phyloP scores from a whole-genome alignment of 768 basidiomycete genomes.

The Pleurotus pulmonarius region DNA sequence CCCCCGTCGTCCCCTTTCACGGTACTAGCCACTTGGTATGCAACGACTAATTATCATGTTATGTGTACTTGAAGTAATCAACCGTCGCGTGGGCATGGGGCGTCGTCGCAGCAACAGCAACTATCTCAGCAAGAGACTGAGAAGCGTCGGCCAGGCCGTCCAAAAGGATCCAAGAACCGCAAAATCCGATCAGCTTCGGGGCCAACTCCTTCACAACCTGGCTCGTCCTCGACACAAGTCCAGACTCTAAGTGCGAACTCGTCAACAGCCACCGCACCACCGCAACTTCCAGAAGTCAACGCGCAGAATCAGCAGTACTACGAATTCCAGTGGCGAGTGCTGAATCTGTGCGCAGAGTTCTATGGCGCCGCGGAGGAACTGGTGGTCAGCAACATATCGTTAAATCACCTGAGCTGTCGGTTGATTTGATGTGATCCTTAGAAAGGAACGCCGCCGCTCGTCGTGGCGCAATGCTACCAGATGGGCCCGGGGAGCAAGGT shows the following conservation, averaged over 20 bases:
- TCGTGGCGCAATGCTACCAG: conserved; percentile 79
- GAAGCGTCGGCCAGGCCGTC: conserved; percentile 76
- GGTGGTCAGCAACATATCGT: conserved; percentile 47
- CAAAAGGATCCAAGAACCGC: conserved; percentile 76
- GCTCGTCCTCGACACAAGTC: neutral
- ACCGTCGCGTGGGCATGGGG: conserved; percentile 19
- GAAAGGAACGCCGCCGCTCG: conserved; percentile 63
- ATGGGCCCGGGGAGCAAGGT: conserved; percentile 66
- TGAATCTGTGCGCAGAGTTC: conserved; percentile 82
- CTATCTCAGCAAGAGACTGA: conserved; percentile 29
- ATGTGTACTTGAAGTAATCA: conserved; percentile 17
- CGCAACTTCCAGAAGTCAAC: conserved; percentile 46
- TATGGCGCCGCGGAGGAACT: conserved; percentile 84
- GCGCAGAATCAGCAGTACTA: conserved; percentile 76
- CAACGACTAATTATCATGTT: neutral
- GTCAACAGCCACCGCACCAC: conserved; percentile 24
- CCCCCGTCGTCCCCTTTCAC: neutral
- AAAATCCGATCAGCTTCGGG: conserved; percentile 29
- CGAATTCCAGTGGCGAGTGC: conserved; percentile 82
- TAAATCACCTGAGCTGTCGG: no score
- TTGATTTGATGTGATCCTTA: conserved; percentile 14
- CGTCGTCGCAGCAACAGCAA: conserved; percentile 25
- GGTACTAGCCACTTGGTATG: neutral
- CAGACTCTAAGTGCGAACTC: conserved; percentile 11
- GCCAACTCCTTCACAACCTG: neutral